These are phyloP conservation scores for Wickerhamomyces sp. DNA, from an alignment of 1,139 yeast species.

Conservation along the genomic window DNA sequence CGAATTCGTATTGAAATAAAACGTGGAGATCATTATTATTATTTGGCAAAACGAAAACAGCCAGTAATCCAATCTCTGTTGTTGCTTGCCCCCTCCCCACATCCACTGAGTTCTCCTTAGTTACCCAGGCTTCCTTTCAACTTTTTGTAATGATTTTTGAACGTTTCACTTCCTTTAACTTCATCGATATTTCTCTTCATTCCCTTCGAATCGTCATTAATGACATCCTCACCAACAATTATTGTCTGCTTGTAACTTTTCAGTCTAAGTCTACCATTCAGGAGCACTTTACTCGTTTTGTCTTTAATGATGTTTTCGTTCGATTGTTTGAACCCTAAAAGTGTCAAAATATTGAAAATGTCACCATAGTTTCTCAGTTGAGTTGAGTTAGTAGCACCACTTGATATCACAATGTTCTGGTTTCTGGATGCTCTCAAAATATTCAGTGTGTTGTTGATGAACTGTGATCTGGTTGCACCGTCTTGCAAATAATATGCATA, in stretches of 20 bases:
- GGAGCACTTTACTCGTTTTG: slow-evolving; percentile 56
- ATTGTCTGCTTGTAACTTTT: slow-evolving; percentile 69
- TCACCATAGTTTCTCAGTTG: slow-evolving; percentile 66
- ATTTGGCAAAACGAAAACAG: too few species aligned
- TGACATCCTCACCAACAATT: slow-evolving; percentile 40
- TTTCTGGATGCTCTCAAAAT: slow-evolving; percentile 79
- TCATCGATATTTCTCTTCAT: slow-evolving; percentile 19
- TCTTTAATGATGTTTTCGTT: slow-evolving; percentile 55
- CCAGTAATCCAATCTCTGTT: too few species aligned
- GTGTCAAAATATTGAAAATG: slow-evolving; percentile 55
- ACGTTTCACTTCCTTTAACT: slow-evolving; percentile 22
- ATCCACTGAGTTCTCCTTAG: too few species aligned
- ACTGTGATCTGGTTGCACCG: slow-evolving; percentile 45
- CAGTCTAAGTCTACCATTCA: slow-evolving; percentile 67
- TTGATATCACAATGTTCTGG: slow-evolving; percentile 71
- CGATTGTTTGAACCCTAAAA: slow-evolving; percentile 54
- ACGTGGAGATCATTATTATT: too few species aligned
- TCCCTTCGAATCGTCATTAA: slow-evolving; percentile 15
- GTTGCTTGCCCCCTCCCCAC: too few species aligned
- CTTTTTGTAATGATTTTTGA: slow-evolving; percentile 20
- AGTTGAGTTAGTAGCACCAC: slow-evolving; percentile 62
- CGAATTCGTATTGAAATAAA: too few species aligned
- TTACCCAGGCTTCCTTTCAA: slow-evolving; percentile 14
- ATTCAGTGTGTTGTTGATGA: slow-evolving; percentile 68
- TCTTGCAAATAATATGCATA: slow-evolving; percentile 50